Evolutionary conservation across 805 yeast genomes (phyloP).

Genomic region (Candida broadrunensis): DNA sequence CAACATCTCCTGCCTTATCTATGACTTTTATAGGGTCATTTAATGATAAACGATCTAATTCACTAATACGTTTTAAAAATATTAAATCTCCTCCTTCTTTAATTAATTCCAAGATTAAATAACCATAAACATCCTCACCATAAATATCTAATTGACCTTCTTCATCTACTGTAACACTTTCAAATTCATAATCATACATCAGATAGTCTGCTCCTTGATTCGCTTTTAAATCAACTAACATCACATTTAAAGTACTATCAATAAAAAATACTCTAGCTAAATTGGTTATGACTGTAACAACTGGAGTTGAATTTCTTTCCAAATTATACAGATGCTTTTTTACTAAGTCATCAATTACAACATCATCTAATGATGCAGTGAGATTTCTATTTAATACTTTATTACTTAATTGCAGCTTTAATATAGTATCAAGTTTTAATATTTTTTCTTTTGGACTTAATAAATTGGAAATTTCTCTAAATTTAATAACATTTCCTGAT

Average conservation of each 20-base stretch:
- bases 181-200: constrained; percentile 79
- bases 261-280: constrained; percentile 40
- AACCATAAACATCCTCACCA: constrained; percentile 53
- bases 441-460: constrained; percentile 35
- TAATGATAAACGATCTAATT: constrained; percentile 32
- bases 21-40: constrained; percentile 21
- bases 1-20: constrained; percentile 27
- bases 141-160: constrained; percentile 12
- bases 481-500: constrained; percentile 15
- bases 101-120: constrained; percentile 60
- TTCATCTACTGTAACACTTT: constrained; percentile 23
- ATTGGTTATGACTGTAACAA: constrained; percentile 37
- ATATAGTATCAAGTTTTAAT: constrained; percentile 35
- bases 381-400: constrained; percentile 15
- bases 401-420: constrained; percentile 34
- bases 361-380: constrained; percentile 23
- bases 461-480: constrained; percentile 31
- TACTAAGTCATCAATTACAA: constrained; percentile 30
- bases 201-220: constrained; percentile 52
- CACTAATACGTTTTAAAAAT: constrained; percentile 41
- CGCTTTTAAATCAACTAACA: constrained; percentile 39
- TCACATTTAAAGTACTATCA: constrained; percentile 30
- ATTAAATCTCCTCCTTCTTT: constrained; percentile 54
- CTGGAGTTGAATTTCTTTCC: constrained; percentile 21
- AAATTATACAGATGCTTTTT: constrained; percentile 17